Evolutionary conservation across 768 basidiomycete genomes (phyloP), one percentile per base, ranked within the genome.

Genomic region (Trametes sanguinea): DNA sequence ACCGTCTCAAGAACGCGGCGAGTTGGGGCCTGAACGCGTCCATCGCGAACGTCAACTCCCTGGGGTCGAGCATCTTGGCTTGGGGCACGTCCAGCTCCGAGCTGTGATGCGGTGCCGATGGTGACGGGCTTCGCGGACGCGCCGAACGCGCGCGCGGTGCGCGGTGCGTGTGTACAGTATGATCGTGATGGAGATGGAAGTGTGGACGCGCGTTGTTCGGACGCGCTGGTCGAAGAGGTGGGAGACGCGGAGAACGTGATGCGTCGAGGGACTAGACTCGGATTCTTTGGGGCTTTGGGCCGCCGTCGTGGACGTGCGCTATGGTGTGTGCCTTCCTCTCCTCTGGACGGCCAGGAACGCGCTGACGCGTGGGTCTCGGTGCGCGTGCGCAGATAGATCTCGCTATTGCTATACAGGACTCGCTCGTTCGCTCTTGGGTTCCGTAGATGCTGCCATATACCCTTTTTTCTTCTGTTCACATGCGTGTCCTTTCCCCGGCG

Each of bases 1-100:
- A n/a, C n/a, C 56, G 45, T 51, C 51, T 63, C 51, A 63, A 54
- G 45, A 29, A 47, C 37, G 51, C 45, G 14, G 61, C 61, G 5
- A 39, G 30, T 22, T 45, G 50, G 54, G 44, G 54, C 37, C 46
- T 58, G 27, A 47, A 57, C 57, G 45, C 56, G 35, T 57, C 54
- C 30, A 17, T 62, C 42, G 54, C 48, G 22, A 58, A 51, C 50
- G 57, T 58, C 17, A 33, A 29, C 48, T 53, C 51, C 14, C 17
- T 57, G n/a, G 50, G 54, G 22, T 57, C 55, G 13, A 51, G 45
- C 10, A 35, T 57, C 35, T 13, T 39, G 6, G 42, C 42, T 17
- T 16, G 27, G 9, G 27, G 8, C 14, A 11, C 46, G 30, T 8
- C 32, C 43, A 35, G 53, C 35, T 48, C 47, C 27, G 60, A 61